These are phyloP conservation scores for Calonectria naviculata DNA, from an alignment of 2,329 filamentous ascomycete species.

Conservation along the genomic window DNA sequence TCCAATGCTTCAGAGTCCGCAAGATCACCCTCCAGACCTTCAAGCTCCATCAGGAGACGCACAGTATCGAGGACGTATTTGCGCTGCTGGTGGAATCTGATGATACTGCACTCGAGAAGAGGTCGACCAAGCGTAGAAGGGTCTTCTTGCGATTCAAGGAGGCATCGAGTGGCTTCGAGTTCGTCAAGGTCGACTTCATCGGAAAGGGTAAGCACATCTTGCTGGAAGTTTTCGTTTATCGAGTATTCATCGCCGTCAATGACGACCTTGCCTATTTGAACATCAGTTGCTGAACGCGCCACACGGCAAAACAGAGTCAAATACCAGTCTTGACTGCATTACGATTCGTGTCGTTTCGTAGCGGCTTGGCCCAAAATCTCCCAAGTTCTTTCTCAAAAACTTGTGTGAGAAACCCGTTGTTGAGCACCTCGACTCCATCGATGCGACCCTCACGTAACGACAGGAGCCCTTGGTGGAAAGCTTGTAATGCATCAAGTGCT, in stretches of 20 bases:
- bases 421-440: conserved; percentile 72
- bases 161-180: conserved; percentile 80
- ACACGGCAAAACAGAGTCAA: conserved; percentile 24
- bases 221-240: conserved; percentile 89
- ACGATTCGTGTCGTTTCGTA: conserved; percentile 81
- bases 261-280: conserved; percentile 76
- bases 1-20: conserved; percentile 49
- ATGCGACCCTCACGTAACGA: conserved; percentile 77
- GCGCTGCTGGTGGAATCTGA: conserved; percentile 88
- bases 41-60: conserved; percentile 79
- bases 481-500: conserved; percentile 81
- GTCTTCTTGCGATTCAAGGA: conserved; percentile 79
- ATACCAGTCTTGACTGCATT: conserved; percentile 75
- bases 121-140: conserved; percentile 76
- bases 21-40: conserved; percentile 65
- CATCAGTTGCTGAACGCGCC: conserved; percentile 26
- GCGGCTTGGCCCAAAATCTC: conserved; percentile 78
- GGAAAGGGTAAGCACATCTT: conserved; percentile 82
- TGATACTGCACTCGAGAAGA: conserved; percentile 81
- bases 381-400: conserved; percentile 79
- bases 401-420: conserved; percentile 76
- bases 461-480: conserved; percentile 86
- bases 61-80: conserved; percentile 86
- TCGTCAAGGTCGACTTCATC: conserved; percentile 94
- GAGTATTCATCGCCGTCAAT: conserved; percentile 79